These are phyloP conservation scores for Xylariales sp. DNA, from an alignment of 2,329 filamentous ascomycete genomes.

Conservation along the genomic window DNA sequence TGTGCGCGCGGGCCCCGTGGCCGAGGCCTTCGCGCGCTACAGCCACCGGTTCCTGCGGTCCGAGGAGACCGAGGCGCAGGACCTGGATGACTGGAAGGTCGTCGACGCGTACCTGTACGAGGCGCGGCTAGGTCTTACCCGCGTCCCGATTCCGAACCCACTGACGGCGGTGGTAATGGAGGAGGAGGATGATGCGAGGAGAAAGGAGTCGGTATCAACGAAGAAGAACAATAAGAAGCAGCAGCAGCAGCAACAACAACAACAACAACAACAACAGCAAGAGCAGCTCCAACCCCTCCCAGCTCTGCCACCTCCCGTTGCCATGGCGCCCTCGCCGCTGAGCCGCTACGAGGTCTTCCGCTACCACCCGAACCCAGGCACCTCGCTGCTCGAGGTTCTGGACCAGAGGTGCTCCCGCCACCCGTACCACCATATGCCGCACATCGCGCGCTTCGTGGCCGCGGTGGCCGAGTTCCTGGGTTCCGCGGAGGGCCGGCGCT, in stretches of 20 bases:
- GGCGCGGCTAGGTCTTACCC: too few species aligned
- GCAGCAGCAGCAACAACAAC: too few species aligned
- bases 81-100: neutral
- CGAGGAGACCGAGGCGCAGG: neutral
- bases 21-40: conserved; percentile 1
- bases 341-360: too few species aligned
- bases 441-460: neutral
- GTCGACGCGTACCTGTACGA: conserved; percentile 1
- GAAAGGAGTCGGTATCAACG: too few species aligned
- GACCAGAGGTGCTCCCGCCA: neutral
- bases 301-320: too few species aligned
- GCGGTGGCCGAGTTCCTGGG: neutral
- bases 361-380: neutral
- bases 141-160: too few species aligned
- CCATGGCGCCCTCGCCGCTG: too few species aligned
- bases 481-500: neutral
- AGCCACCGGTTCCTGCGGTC: neutral
- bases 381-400: neutral
- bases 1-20: neutral
- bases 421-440: neutral
- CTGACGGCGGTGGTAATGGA: too few species aligned
- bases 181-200: too few species aligned
- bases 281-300: too few species aligned
- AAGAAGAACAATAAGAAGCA: too few species aligned
- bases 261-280: too few species aligned